Percentiles rank a stretch among this genome's conserved stretches.
Conservation (phyloP, 139 green algal genomes). For the Pseudopediastrum boryanum region DNA sequence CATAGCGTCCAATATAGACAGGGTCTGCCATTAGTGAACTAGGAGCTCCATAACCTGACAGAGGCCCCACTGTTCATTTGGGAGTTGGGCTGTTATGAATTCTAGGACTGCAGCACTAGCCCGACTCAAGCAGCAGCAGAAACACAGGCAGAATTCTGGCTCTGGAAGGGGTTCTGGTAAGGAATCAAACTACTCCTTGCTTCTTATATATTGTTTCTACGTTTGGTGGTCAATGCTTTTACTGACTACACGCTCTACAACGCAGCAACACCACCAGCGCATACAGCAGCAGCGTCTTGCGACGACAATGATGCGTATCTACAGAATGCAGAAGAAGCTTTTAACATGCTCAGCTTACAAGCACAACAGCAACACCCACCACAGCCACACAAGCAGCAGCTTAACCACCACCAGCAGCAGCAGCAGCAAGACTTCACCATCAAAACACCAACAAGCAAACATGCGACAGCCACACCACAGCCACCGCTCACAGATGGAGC, state of each 20-base stretch:
- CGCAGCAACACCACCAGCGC: neutral
- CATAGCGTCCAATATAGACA: too few species aligned
- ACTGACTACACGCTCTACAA: neutral
- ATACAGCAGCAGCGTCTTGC: constrained; percentile 51
- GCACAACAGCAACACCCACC: neutral
- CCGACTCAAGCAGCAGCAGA: constrained; percentile 13
- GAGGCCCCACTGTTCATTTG: too few species aligned
- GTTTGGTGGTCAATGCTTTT: neutral
- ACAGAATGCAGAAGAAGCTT: constrained; percentile 54
- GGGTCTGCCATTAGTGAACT: too few species aligned
- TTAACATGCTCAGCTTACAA: neutral
- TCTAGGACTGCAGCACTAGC: constrained; percentile 5
- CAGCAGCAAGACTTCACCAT: too few species aligned
- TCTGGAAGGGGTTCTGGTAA: neutral
- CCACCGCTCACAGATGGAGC: too few species aligned
- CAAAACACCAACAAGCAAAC: too few species aligned
- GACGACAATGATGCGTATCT: constrained; percentile 65
- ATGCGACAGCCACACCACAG: neutral
- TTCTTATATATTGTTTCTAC: too few species aligned
- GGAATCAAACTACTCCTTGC: neutral
- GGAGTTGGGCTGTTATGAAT: too few species aligned
- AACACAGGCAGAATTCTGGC: neutral
- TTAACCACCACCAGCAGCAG: too few species aligned
- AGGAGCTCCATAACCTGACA: too few species aligned
- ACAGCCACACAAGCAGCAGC: neutral